A percentile compares a stretch with the other conserved stretches of the same genome.
phyloP scores from a whole-genome alignment of 768 basidiomycete species.

The Tulasnella sp. region DNA sequence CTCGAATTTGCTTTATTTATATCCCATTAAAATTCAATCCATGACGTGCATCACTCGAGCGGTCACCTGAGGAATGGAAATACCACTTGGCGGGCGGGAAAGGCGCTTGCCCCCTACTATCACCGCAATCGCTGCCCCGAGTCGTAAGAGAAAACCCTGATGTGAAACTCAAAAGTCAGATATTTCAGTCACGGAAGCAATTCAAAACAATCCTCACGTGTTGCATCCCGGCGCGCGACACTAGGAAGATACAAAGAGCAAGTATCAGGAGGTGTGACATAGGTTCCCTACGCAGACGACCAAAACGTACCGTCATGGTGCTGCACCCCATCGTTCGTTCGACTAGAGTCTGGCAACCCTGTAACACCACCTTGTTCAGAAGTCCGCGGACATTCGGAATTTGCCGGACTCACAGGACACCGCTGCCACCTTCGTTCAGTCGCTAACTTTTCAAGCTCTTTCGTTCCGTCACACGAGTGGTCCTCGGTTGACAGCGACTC shows the following conservation, averaged over 20 bases:
- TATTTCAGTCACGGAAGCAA: not conserved
- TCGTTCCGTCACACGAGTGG: constrained; percentile 54
- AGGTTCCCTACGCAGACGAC: not conserved
- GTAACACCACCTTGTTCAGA: not conserved
- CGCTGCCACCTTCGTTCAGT: constrained; percentile 54
- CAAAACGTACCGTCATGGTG: constrained; percentile 22
- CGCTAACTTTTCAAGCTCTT: constrained; percentile 51
- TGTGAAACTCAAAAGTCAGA: not conserved
- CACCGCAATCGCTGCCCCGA: not conserved
- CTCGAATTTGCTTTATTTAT: not conserved
- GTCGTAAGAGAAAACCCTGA: not conserved
- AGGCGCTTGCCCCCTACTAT: not conserved
- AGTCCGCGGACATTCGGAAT: not conserved
- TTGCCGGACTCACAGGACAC: constrained; percentile 49
- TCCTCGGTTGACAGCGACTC: constrained; percentile 44
- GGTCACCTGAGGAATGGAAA: not conserved
- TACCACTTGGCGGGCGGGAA: not conserved
- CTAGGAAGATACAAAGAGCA: not conserved
- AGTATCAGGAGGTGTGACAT: not conserved
- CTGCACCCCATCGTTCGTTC: constrained; percentile 23
- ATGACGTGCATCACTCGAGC: not conserved
- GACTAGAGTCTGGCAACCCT: constrained; percentile 18
- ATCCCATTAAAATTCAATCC: not conserved
- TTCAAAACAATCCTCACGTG: constrained; percentile 12
- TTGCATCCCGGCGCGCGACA: constrained; percentile 22